Evolutionary conservation across 2,329 filamentous ascomycete species (phyloP).

Genomic region (Aphanocladium album): DNA sequence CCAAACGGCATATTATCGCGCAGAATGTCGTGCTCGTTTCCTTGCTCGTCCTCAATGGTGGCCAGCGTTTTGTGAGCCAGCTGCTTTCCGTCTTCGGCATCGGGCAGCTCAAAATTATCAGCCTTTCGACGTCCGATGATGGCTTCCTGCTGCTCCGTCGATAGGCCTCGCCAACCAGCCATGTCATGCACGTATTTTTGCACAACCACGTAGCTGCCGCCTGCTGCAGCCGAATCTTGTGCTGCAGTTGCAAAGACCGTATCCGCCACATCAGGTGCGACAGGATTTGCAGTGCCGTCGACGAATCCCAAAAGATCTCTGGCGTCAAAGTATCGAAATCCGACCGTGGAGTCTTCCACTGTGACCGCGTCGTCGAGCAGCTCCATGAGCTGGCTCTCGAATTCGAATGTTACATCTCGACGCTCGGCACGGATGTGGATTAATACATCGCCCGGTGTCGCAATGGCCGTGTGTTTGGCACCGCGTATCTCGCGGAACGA

Average conservation of each 20-base stretch:
- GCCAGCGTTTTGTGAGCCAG: constrained; percentile 50
- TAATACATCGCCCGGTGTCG: constrained; percentile 52
- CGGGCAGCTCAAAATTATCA: constrained; percentile 53
- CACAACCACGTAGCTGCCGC: constrained; percentile 54
- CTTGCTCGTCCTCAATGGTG: constrained; percentile 47
- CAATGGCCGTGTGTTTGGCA: constrained; percentile 43
- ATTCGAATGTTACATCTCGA: constrained; percentile 53
- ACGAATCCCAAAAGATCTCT: constrained; percentile 56
- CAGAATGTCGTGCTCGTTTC: constrained; percentile 47
- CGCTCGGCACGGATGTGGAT: constrained; percentile 56
- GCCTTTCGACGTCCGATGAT: constrained; percentile 54
- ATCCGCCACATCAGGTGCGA: constrained; percentile 37
- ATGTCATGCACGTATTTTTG: constrained; percentile 56
- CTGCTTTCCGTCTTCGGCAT: constrained; percentile 40
- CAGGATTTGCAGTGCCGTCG: constrained; percentile 55
- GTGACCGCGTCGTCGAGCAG: constrained; percentile 41
- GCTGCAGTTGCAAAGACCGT: constrained; percentile 40
- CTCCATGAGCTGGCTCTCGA: constrained; percentile 50
- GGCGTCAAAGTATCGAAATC: constrained; percentile 56
- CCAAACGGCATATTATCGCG: constrained; percentile 60
- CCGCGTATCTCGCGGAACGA: constrained; percentile 45
- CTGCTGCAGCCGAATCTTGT: constrained; percentile 32
- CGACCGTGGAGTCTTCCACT: constrained; percentile 48
- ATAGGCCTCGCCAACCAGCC: constrained; percentile 39
- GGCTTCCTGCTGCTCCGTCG: constrained; percentile 47